Base-by-base conservation (phyloP, 2,329 filamentous ascomycete genomes). In the Annulohypoxylon truncatum region DNA sequence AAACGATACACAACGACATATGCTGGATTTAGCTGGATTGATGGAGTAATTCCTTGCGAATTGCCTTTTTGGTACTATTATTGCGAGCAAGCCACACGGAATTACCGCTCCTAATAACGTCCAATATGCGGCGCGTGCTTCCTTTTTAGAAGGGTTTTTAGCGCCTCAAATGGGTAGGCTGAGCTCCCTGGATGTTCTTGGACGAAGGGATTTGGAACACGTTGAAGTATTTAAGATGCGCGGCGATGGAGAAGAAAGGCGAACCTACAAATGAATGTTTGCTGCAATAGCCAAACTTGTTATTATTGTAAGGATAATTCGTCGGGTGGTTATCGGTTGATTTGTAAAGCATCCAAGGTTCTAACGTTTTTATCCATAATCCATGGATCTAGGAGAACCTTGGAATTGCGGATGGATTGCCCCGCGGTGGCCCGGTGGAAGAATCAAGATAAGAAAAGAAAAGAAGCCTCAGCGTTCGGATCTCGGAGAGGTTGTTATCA, bases 401-500 rank as follows among this genome's bases (percentile, higher is more conserved):
- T 48, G 22, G 13, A 2, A 48, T 48, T 46, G 42, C 9, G 28
- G 48, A 26, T 54, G 24, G 48, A 52, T 47, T 64, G 61, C 65
- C 65, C 65, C 65, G 65, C 61, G 65, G 31, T 57, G 65, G 22
- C 38, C 38, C 38, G 38, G 38, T 42, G 22, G 29, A 26, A 22
- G 38, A 66, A 38, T 62, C 48, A 48, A 54, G 53, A 68, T 53
- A 65, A 54, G 48, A 46, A 40, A 51, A 29, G 31, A 53, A 44
- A 44, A 50, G 44, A 35, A 51, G 46, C 42, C 48, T 59, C 40
- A 64, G 52, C 56, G 33, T 61, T 64, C 66, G 66, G 66, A 68
- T 68, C 66, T 68, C 66, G 66, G 66, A n/a, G 50, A 61, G 56
- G 35, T 47, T 47, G 59, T 57, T 63, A 68, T 68, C 52, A 33